These are phyloP conservation scores for Ulvella scutata DNA, from an alignment of 139 green algal genomes.

Conservation along the genomic window DNA sequence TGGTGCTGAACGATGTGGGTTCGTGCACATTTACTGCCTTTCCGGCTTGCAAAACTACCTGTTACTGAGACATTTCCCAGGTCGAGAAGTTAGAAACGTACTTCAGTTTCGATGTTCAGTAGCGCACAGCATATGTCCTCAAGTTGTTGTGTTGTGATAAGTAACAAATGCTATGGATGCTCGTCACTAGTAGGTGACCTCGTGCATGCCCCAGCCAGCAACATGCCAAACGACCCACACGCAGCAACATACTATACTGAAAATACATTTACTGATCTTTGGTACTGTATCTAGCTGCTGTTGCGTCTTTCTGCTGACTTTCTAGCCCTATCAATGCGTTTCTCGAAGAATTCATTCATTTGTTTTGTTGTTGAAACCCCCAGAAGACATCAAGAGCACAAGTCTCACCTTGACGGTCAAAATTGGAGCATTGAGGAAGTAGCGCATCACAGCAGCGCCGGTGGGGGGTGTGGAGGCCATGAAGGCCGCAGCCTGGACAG, in stretches of 20 bases:
- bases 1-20: background rate
- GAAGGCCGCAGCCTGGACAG: background rate
- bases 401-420: background rate
- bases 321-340: background rate
- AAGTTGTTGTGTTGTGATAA: too few species aligned
- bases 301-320: background rate
- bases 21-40: too few species aligned
- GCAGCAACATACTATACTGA: background rate
- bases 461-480: background rate
- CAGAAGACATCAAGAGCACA: too few species aligned
- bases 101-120: too few species aligned
- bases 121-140: too few species aligned
- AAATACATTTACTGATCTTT: background rate
- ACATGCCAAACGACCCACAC: too few species aligned
- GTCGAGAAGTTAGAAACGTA: too few species aligned
- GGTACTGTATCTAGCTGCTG: background rate
- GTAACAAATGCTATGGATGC: too few species aligned
- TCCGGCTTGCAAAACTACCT: too few species aligned
- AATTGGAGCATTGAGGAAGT: background rate
- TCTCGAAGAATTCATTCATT: background rate
- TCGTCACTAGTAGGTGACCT: too few species aligned
- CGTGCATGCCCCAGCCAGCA: too few species aligned
- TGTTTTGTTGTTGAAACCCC: background rate
- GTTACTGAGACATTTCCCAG: too few species aligned
- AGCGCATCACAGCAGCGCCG: background rate